phyloP scores from a whole-genome alignment of 179 eudicot species.

The Silene noctiflora region DNA sequence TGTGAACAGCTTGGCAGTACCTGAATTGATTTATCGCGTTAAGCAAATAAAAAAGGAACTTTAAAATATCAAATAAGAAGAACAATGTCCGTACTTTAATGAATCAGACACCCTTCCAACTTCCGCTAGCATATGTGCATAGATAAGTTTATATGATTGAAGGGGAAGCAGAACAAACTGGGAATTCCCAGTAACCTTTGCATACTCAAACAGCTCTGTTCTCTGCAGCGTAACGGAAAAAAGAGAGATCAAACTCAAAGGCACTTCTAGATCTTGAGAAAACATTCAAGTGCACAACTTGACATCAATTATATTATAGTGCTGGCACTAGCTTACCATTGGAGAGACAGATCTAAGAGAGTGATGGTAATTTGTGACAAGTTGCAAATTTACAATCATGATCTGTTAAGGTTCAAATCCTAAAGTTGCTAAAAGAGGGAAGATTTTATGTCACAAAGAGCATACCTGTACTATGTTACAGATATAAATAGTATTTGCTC shows the following conservation, averaged over 20 bases:
- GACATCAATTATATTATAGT: neutral
- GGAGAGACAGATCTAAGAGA: neutral
- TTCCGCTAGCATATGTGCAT: constrained; percentile 97
- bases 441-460: neutral
- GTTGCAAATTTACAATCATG: neutral
- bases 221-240: constrained; percentile 46
- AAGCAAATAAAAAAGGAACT: constrained; percentile 4
- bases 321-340: constrained; percentile 6
- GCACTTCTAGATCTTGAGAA: neutral
- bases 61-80: constrained; percentile 22
- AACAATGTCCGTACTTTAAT: constrained; percentile 49
- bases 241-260: constrained; percentile 1
- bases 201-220: constrained; percentile 85
- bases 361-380: neutral
- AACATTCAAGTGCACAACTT: neutral
- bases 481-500: too few relatives aligned
- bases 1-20: constrained; percentile 77
- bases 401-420: too few relatives aligned
- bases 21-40: constrained; percentile 36
- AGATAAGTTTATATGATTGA: constrained; percentile 86
- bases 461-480: neutral
- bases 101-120: constrained; percentile 88
- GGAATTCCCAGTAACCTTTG: constrained; percentile 85
- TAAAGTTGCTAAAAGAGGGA: too few relatives aligned
- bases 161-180: constrained; percentile 70